phyloP scores from a whole-genome alignment of 768 basidiomycete genomes.

The Scleroderma bovista region DNA sequence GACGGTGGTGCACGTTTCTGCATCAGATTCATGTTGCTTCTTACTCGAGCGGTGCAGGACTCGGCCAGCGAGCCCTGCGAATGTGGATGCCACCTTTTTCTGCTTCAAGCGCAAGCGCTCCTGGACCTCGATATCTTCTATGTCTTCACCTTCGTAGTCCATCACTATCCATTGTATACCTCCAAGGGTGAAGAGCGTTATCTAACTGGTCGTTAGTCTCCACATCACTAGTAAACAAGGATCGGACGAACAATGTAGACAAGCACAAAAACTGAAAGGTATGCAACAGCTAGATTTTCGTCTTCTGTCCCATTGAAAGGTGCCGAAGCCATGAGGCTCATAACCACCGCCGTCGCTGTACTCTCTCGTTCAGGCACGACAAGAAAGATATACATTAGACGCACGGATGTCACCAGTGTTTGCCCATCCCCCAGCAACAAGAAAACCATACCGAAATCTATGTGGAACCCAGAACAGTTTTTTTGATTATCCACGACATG shows the following conservation, averaged over 20 bases:
- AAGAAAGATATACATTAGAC: conserved; percentile 14
- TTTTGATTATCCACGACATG: conserved; percentile 50
- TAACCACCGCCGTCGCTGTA: conserved; percentile 58
- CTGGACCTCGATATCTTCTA: conserved; percentile 50
- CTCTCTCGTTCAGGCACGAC: background rate
- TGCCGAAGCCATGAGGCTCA: conserved; percentile 53
- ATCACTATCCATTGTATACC: conserved; percentile 47
- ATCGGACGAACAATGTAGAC: conserved; percentile 48
- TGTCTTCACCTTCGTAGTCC: conserved; percentile 63
- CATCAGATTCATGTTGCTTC: background rate
- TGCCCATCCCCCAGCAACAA: conserved; percentile 64
- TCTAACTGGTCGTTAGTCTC: conserved; percentile 24
- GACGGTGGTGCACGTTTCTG: background rate
- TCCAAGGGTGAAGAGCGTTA: conserved; percentile 63
- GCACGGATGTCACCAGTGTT: conserved; percentile 70
- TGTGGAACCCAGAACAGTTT: conserved; percentile 75
- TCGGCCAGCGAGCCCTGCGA: conserved; percentile 9
- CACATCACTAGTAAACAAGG: background rate
- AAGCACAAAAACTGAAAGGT: conserved; percentile 56
- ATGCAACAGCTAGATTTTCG: conserved; percentile 59
- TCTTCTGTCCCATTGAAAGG: conserved; percentile 60
- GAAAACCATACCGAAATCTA: conserved; percentile 64
- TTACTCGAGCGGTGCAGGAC: background rate
- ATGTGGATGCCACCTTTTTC: conserved; percentile 9
- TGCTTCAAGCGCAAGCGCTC: conserved; percentile 39